Conservation (phyloP, 306 rosid genomes). For the Alnus glutinosa region DNA sequence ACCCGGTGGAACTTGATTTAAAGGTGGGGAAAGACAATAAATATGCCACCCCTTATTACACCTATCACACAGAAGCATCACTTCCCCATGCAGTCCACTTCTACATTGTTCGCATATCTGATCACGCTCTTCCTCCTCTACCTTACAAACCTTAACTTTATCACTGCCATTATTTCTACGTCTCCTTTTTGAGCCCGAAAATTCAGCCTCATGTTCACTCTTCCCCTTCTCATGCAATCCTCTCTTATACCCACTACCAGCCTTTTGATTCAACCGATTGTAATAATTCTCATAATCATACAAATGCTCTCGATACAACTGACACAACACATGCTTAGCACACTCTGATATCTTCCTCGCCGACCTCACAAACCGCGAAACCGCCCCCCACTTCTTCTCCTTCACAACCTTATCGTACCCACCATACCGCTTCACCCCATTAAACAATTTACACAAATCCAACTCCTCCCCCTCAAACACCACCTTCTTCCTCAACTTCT, state of each 20-base stretch:
- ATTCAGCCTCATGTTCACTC: conserved; percentile 35
- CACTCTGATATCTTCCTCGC: conserved; percentile 66
- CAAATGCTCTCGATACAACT: conserved; percentile 78
- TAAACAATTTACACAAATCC: conserved; percentile 83
- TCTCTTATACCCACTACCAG: conserved; percentile 43
- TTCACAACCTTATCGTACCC: conserved; percentile 76
- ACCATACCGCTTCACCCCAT: conserved; percentile 80
- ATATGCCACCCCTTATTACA: conserved; percentile 97
- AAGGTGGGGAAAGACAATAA: conserved; percentile 89
- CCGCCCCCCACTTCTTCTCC: conserved; percentile 93
- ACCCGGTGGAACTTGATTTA: conserved; percentile 79
- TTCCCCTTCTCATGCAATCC: conserved; percentile 43
- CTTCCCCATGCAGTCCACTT: conserved; percentile 96
- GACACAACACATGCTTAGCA: conserved; percentile 82
- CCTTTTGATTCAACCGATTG: conserved; percentile 50
- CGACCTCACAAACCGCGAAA: conserved; percentile 62
- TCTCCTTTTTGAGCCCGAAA: conserved; percentile 54
- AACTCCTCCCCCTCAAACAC: conserved; percentile 83
- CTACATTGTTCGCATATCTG: conserved; percentile 92
- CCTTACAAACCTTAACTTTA: conserved; percentile 44
- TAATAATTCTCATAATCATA: conserved; percentile 70
- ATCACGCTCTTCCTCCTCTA: conserved; percentile 58
- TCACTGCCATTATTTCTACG: conserved; percentile 40
- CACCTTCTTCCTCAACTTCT: conserved; percentile 68
- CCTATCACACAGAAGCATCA: conserved; percentile 96